A percentile compares a stretch with the other conserved stretches of the same genome.
Conservation (phyloP, 768 basidiomycete genomes). For the Leccinum broughii region DNA sequence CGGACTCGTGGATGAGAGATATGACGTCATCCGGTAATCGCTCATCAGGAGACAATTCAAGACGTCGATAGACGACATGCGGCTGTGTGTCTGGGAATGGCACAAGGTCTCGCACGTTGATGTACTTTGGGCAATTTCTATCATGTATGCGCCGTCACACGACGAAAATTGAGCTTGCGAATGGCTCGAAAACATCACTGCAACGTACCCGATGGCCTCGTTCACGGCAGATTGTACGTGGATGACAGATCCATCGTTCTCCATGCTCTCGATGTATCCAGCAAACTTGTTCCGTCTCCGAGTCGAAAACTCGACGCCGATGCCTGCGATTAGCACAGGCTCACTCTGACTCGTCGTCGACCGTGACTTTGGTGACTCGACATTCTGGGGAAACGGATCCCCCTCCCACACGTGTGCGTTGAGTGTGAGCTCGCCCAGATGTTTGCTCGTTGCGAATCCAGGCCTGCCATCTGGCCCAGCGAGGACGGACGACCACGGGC, state of each 20-base stretch:
- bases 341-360: neutral
- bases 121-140: constrained; percentile 74
- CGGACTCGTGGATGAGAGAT: constrained; percentile 46
- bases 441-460: constrained; percentile 45
- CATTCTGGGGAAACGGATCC: constrained; percentile 51
- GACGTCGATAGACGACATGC: constrained; percentile 35
- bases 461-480: constrained; percentile 44
- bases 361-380: constrained; percentile 4
- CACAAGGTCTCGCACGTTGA: constrained; percentile 54
- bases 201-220: constrained; percentile 56
- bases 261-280: constrained; percentile 43
- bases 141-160: neutral
- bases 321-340: constrained; percentile 50
- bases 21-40: constrained; percentile 53
- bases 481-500: constrained; percentile 64
- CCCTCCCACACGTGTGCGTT: constrained; percentile 50
- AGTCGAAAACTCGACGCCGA: constrained; percentile 61
- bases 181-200: constrained; percentile 4
- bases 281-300: constrained; percentile 65
- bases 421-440: constrained; percentile 37
- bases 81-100: constrained; percentile 43
- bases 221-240: constrained; percentile 43
- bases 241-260: constrained; percentile 33
- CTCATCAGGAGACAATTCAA: constrained; percentile 36
- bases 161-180: neutral